Evolutionary conservation across 2,329 filamentous ascomycete species (phyloP), one percentile per base, ranked within the genome.

Genomic region (Alternaria solani): DNA sequence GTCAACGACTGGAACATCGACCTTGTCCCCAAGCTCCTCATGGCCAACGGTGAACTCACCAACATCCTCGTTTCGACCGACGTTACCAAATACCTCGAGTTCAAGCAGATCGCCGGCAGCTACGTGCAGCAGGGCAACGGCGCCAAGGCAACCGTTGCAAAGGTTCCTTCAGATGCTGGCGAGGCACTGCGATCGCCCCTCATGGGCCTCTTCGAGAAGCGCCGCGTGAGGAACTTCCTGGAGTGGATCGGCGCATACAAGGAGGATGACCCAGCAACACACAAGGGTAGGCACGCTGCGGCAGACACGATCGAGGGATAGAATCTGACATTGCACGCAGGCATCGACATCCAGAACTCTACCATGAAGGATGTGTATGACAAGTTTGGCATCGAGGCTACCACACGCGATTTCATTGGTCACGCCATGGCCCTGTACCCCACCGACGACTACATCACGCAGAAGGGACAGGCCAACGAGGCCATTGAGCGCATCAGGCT

Each of bases 1-100:
- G 85, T 89, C 79, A 97, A 97, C 83, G 94, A 98, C 87, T 99
- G 95, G 95, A 98, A 97, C 86, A 96, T 99, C 81, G 96, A 99
- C 79, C 87, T 99, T 63, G 94, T 99, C 49, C 94, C 95, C 70
- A 99, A 99, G 87, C 90, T 99, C 75, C 88, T 99, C 80, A 98
- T 99, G 94, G 93, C 94, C 62, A 97, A 96, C 66, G 95, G 95
- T 81, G 94, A 99, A 84, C 86, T 99, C 78, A 98, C 94, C 79
- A 98, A 98, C 83, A 97, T 99, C 76, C 89, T 99, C 77, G 93
- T 97, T 66, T 97, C 94, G 52, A 98, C 94, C 81, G 93, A 97
- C 64, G 82, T 85, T 61, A 84, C 83, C 57, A 77, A 82, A 65
- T 84, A 84, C 70, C 80, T 84, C 65, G 83, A 84, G 69, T 85